These are phyloP conservation scores for Aspergillus pseudonomiae DNA, from an alignment of 2,329 filamentous ascomycete genomes.

Conservation along the genomic window DNA sequence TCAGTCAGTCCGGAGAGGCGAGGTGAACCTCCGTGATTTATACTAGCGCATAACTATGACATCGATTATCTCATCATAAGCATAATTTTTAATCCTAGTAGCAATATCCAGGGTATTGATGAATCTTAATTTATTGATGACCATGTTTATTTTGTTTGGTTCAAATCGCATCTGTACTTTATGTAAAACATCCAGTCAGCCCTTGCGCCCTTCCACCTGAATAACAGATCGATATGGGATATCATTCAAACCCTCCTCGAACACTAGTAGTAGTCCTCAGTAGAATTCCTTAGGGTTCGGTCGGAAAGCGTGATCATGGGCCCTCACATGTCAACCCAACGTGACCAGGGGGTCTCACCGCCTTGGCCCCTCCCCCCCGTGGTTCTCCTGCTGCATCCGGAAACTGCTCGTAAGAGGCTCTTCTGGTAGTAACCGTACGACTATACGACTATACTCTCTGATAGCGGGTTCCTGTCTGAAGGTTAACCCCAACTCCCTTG, in stretches of 20 bases:
- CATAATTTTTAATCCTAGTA: too few relatives aligned
- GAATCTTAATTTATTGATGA: too few relatives aligned
- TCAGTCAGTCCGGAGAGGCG: too few relatives aligned
- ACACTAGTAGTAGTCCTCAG: too few relatives aligned
- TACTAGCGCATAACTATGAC: neutral
- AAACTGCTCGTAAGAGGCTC: neutral
- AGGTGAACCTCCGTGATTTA: neutral
- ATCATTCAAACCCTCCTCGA: too few relatives aligned
- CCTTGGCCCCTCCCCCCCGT: conserved; percentile 7
- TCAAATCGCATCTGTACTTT: neutral
- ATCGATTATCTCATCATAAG: neutral
- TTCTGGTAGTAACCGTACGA: neutral
- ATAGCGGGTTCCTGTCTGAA: neutral
- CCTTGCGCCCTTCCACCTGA: too few relatives aligned
- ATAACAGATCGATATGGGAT: too few relatives aligned
- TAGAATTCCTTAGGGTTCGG: too few relatives aligned
- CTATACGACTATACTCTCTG: neutral
- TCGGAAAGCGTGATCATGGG: too few relatives aligned
- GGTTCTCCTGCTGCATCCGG: conserved; percentile 2
- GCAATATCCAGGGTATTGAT: too few relatives aligned
- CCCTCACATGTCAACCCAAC: conserved; percentile 4
- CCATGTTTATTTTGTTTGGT: neutral
- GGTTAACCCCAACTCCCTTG: neutral
- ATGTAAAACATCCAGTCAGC: neutral
- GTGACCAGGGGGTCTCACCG: conserved; percentile 10